These are phyloP conservation scores for Cynara cardunculus DNA, from an alignment of 129 eudicot species.

Conservation along the genomic window DNA sequence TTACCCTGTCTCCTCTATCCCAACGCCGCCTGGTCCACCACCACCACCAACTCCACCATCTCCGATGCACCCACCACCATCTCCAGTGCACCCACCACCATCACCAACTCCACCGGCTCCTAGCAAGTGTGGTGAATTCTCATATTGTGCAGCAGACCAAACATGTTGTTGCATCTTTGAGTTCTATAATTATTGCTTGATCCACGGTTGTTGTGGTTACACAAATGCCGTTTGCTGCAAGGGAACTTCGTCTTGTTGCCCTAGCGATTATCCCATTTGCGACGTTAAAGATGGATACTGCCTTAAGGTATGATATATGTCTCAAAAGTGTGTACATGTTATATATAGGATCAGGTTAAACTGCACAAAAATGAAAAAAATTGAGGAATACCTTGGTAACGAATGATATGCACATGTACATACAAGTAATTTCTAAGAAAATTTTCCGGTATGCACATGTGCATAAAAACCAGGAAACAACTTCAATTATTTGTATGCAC, in stretches of 20 bases:
- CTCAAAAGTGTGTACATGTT: not conserved
- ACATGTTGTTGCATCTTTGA: constrained; percentile 61
- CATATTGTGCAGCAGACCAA: constrained; percentile 41
- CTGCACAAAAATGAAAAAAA: no score
- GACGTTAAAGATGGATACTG: constrained; percentile 47
- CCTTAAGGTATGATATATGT: constrained; percentile 37
- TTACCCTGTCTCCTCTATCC: constrained; percentile 44
- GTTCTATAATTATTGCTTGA: constrained; percentile 37
- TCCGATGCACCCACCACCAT: constrained; percentile 33
- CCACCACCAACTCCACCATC: constrained; percentile 36
- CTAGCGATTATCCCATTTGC: constrained; percentile 60
- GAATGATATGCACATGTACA: no score
- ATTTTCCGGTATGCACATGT: no score
- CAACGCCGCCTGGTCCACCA: constrained; percentile 35
- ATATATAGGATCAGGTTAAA: no score
- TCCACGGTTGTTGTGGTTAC: constrained; percentile 56
- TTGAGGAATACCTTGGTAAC: no score
- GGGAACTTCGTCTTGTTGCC: constrained; percentile 48
- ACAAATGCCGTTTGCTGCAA: constrained; percentile 53
- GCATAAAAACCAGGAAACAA: no score
- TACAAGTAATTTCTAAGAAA: no score
- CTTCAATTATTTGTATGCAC: no score
- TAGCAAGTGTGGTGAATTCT: constrained; percentile 40
- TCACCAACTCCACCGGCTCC: constrained; percentile 44
- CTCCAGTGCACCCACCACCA: constrained; percentile 18